These are phyloP conservation scores for Eimeria nieschulzi DNA, from an alignment of 169 alveolate species.

Conservation along the genomic window DNA sequence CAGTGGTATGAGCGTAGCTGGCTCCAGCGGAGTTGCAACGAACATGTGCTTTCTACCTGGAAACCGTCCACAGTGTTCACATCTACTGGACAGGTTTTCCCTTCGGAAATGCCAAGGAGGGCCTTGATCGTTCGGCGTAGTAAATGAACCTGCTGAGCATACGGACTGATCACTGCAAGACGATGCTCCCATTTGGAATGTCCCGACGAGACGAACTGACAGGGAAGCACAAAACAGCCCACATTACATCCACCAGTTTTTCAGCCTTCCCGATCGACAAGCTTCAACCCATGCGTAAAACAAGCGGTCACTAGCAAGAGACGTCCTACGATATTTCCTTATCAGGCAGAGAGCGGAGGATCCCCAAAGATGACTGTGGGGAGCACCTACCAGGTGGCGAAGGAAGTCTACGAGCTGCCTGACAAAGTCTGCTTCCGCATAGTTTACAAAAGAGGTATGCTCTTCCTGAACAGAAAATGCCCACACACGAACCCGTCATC, in stretches of 20 bases:
- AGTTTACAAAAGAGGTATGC: conserved; percentile 72
- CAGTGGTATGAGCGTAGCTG: too few relatives aligned
- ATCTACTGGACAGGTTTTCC: conserved; percentile 78
- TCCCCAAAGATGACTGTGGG: neutral
- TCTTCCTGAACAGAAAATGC: conserved; percentile 46
- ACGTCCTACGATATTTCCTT: neutral
- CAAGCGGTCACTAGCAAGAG: neutral
- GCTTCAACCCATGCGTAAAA: neutral
- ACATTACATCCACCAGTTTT: neutral
- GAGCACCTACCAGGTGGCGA: conserved; percentile 57
- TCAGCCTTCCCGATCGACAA: neutral
- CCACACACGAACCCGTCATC: too few relatives aligned
- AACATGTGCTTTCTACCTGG: conserved; percentile 71
- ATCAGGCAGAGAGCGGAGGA: neutral
- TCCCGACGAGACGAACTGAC: conserved; percentile 73
- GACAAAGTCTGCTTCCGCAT: conserved; percentile 75
- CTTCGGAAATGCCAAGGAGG: conserved; percentile 64
- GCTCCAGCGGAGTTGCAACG: too few relatives aligned
- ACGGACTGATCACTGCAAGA: conserved; percentile 79
- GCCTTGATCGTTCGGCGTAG: conserved; percentile 72
- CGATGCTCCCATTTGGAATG: conserved; percentile 71
- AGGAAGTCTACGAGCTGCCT: conserved; percentile 75
- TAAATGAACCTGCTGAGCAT: conserved; percentile 77
- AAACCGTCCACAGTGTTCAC: conserved; percentile 83
- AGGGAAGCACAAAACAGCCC: neutral